Conservation (phyloP, 306 rosid genomes). For the Cucurbita ficifolia region DNA sequence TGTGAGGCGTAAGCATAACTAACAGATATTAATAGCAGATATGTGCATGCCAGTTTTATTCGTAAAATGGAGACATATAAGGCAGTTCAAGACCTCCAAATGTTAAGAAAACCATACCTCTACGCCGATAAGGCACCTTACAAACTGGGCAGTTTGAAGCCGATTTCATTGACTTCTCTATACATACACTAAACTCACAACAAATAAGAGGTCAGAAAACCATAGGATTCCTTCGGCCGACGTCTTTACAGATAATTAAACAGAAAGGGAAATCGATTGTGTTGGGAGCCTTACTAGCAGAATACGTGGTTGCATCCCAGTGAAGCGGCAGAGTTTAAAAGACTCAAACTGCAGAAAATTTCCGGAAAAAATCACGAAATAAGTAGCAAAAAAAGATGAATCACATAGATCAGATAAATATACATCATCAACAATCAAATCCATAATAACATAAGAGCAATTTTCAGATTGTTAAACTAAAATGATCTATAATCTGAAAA, state of each 20-base stretch:
- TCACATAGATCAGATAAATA: background rate
- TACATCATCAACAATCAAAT: background rate
- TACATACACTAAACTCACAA: constrained; percentile 40
- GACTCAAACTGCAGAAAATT: constrained; percentile 39
- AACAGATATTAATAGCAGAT: background rate
- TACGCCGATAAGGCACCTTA: constrained; percentile 63
- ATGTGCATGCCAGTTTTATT: too few relatives aligned
- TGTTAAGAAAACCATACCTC: constrained; percentile 30
- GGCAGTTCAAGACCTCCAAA: background rate
- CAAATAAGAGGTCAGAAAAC: background rate
- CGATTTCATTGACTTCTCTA: constrained; percentile 60
- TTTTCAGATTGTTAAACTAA: background rate
- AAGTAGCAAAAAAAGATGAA: background rate
- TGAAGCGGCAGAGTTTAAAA: constrained; percentile 42
- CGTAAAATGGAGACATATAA: background rate
- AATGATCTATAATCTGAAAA: background rate
- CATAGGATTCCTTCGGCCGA: background rate
- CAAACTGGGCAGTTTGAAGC: constrained; percentile 71
- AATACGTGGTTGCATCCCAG: constrained; percentile 81
- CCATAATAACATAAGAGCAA: background rate
- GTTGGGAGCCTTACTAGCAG: constrained; percentile 48
- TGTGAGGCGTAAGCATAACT: background rate
- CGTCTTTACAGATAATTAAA: background rate
- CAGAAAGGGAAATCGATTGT: background rate
- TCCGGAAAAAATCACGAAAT: background rate